Base-by-base conservation (phyloP, 257 asterid genomes). In the Scutellaria barbata region DNA sequence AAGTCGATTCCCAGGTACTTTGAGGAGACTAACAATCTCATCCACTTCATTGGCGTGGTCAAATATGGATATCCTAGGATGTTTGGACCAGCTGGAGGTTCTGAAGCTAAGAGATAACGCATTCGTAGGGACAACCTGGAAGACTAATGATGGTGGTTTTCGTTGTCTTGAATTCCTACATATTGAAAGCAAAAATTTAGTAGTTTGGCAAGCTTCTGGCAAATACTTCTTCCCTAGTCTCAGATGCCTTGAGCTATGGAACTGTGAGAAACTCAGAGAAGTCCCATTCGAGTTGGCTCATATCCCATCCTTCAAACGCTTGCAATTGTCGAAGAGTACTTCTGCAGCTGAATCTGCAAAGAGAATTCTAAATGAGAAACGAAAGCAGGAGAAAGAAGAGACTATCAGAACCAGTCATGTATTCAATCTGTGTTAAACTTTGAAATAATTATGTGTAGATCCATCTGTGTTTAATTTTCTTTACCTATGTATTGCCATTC, bases 1-100 rank as follows among this genome's bases (percentile, higher is more conserved):
- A 10, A 72, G 72, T 22, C 64, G 71, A 11, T 83, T 83, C 66
- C 87, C 81, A 0, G 83, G 77, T 4, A 83, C 80, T 17, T 52
- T 80, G 40, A 74, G 51, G 73, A 83, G 76, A 58, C 69, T 80
- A n/a, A 71, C 83, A 0, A 13, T 83, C 0, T 69, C 79, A 0
- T 81, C 58, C 2, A 80, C 87, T 1, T 74, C 61, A 66, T 77
- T 85, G 0, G 66, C 62, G 0, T 85, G 90, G 90, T 13, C 17
- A 0, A 65, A 82, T 16, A 76, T 85, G 77, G 6, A 72, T 12
- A 66, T 58, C 30, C 67, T 84, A 7, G 86, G 83, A 11, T 22
- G 47, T 71, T 39, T 80, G 57, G 68, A 68, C 12, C 68, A 65
- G n/a, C 76, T 73, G 41, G 63, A 77, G 61, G 79, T 75, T 41